A percentile compares a stretch with the other conserved stretches of the same genome.
Conservation (phyloP, 139 green algal species). For the Axilococcus clingmanii region DNA sequence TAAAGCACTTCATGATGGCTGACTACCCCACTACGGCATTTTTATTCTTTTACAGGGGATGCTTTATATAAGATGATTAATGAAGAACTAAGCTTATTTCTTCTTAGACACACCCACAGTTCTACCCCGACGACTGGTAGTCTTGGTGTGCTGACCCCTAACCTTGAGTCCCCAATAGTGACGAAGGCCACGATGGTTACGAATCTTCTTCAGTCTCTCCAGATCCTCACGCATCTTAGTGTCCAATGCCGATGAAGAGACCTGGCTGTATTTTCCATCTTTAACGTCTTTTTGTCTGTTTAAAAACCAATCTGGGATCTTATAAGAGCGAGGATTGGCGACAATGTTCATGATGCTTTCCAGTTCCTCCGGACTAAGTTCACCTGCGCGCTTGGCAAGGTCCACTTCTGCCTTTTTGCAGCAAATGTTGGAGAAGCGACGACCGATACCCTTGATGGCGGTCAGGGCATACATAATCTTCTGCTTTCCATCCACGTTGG, state of each 20-base stretch:
- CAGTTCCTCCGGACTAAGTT: conserved; percentile 92
- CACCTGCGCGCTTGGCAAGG: conserved; percentile 85
- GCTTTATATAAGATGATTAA: background rate
- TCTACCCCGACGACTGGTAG: conserved; percentile 86
- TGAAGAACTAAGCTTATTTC: conserved; percentile 6
- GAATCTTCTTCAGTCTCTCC: conserved; percentile 99
- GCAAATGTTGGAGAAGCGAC: conserved; percentile 90
- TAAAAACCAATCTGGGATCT: conserved; percentile 99
- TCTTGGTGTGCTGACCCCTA: conserved; percentile 99
- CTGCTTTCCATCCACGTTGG: conserved; percentile 95
- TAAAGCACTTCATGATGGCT: too few species aligned
- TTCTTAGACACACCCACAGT: conserved; percentile 55
- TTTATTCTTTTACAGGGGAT: too few species aligned
- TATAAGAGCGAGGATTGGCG: conserved; percentile 94
- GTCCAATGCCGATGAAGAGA: conserved; percentile 80
- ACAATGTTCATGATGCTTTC: conserved; percentile 97
- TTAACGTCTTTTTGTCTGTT: conserved; percentile 97
- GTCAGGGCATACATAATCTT: conserved; percentile 99
- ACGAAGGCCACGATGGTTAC: conserved; percentile 88
- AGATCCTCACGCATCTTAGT: conserved; percentile 93
- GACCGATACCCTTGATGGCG: conserved; percentile 90
- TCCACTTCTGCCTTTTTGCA: conserved; percentile 99
- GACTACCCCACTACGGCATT: too few species aligned
- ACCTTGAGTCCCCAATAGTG: conserved; percentile 98
- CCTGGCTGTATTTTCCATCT: conserved; percentile 79